Conservation (phyloP, 768 basidiomycete genomes). For the Vishniacozyma victoriae region DNA sequence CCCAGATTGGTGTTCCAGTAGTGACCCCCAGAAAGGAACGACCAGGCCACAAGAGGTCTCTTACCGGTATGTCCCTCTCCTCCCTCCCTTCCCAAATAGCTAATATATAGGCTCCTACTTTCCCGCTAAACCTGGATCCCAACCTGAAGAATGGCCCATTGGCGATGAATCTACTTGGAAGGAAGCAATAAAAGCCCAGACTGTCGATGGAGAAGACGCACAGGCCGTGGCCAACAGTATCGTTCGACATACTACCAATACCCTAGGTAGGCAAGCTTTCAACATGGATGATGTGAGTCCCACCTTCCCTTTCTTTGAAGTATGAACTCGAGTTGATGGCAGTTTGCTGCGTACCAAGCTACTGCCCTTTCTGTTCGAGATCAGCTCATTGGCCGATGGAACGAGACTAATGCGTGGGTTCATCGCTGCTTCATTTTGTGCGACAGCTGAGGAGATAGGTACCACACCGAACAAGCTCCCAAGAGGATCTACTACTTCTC, state of each 20-base stretch:
- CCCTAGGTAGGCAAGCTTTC: constrained; percentile 82
- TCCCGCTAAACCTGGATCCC: constrained; percentile 32
- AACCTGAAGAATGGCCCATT: constrained; percentile 43
- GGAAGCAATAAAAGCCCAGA: constrained; percentile 38
- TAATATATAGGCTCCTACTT: constrained; percentile 40
- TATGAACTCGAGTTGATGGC: neutral
- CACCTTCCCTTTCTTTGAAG: neutral
- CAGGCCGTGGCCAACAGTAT: constrained; percentile 39
- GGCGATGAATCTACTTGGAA: constrained; percentile 48
- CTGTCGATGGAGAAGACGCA: constrained; percentile 30
- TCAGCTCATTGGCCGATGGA: constrained; percentile 70
- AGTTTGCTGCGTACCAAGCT: constrained; percentile 86
- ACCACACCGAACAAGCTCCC: constrained; percentile 45
- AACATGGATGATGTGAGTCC: constrained; percentile 59
- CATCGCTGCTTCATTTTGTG: neutral
- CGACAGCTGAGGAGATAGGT: constrained; percentile 18
- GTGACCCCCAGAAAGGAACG: constrained; percentile 39
- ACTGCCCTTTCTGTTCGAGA: constrained; percentile 82
- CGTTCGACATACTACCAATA: constrained; percentile 51
- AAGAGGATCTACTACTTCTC: constrained; percentile 76
- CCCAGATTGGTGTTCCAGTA: constrained; percentile 35
- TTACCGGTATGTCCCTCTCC: constrained; percentile 28
- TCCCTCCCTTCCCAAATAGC: neutral
- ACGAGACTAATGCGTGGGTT: constrained; percentile 61
- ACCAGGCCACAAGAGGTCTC: constrained; percentile 31